Base-by-base conservation (phyloP, 2,329 filamentous ascomycete species). In the Penicillium sp. region DNA sequence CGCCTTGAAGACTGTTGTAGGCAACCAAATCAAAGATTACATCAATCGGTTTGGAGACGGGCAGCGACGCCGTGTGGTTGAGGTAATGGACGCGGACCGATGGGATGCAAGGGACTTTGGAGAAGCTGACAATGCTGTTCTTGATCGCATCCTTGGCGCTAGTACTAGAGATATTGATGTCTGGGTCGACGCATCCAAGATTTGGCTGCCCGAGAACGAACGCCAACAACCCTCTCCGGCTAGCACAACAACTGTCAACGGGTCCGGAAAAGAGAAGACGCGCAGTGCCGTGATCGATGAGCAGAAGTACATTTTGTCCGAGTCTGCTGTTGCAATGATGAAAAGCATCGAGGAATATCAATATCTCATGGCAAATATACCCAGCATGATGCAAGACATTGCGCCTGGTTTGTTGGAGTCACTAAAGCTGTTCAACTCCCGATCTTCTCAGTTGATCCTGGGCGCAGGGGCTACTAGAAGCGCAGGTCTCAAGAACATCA, bases 401-500 rank as follows among this genome's bases (percentile, higher is more conserved):
- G 86, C 88, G 0, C 75, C 80, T 2, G 84, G 83, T 0, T 78
- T 98, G 10, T 75, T 96, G 35, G 84, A 93, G 19, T 95, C 94
- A 63, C 77, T 97, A 13, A 87, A 93, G 57, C 77, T 95, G 3
- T 98, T 97, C 77, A 96, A 98, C 68, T 96, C 89, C 2, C 85
- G 93, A 19, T 90, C 90, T 51, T 94, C 87, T n/a, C 93, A 98
- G 65, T 79, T 98, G 51, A 96, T 98, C 56, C 82, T 98, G 6
- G 93, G 93, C 1, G 93, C 93, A 1, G 93, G 93, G 4, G 93
- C 93, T 4, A 96, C 88, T 4, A 78, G 82, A 31, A 89, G 86
- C 22, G 93, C 90, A 1, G 91, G 91, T 0, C 75, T 98, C 21
- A 95, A 89, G 67, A 96, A 96, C 63, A 98, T 98, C 66, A 95